phyloP scores from a whole-genome alignment of 2,329 filamentous ascomycete genomes.

The Fusarium burgessii region DNA sequence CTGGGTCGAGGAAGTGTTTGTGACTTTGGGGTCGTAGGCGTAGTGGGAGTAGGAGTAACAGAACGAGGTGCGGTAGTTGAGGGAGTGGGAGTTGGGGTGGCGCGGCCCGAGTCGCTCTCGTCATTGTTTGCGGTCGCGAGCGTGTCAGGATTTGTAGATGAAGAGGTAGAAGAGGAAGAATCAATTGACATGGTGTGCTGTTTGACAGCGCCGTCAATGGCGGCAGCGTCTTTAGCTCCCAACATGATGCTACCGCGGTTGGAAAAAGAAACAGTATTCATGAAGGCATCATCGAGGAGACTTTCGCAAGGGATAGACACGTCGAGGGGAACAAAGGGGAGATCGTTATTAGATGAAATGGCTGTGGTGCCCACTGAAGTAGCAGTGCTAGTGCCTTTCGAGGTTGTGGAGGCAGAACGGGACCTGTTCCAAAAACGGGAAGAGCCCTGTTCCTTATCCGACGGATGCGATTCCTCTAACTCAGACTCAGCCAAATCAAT shows the following conservation, averaged over 20 bases:
- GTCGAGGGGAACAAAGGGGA: conserved; percentile 63
- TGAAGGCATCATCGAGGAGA: conserved; percentile 69
- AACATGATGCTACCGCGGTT: conserved; percentile 74
- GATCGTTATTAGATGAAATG: conserved; percentile 47
- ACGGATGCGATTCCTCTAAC: conserved; percentile 33
- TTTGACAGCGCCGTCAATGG: conserved; percentile 40
- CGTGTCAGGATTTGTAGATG: conserved; percentile 11
- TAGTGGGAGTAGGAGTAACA: conserved; percentile 31
- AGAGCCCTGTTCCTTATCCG: conserved; percentile 31
- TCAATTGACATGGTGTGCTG: conserved; percentile 18
- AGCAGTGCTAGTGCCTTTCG: conserved; percentile 45
- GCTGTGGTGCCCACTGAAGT: conserved; percentile 31
- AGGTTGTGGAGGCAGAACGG: conserved; percentile 43
- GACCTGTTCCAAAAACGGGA: conserved; percentile 47
- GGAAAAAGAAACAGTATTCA: conserved; percentile 69
- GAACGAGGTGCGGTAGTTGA: conserved; percentile 24
- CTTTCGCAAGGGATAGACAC: conserved; percentile 67
- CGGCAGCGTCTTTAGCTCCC: conserved; percentile 57
- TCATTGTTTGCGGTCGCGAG: conserved; percentile 26
- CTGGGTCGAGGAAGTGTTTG: conserved; percentile 41
- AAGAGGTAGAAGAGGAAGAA: conserved; percentile 14
- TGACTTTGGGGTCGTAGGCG: conserved; percentile 42
- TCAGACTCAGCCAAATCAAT: conserved; percentile 32
- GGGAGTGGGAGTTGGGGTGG: conserved; percentile 36
- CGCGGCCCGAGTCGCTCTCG: conserved; percentile 39